Evolutionary conservation across 768 basidiomycete species (phyloP), one percentile per base, ranked within the genome.

Genomic region (Boletellus ananas): DNA sequence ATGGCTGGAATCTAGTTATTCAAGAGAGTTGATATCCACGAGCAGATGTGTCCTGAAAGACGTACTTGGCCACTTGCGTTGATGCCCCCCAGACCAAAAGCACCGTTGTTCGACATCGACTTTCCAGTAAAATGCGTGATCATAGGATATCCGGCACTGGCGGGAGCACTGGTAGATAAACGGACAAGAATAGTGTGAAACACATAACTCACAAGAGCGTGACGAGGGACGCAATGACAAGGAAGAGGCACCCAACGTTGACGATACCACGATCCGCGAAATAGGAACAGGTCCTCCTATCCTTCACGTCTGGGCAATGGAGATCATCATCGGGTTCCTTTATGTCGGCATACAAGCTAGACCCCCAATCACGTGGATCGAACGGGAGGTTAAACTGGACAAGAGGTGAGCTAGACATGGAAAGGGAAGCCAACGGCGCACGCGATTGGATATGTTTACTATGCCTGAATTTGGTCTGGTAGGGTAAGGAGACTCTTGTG

Each of bases 21-120:
- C 12, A 10, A 20, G 40, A 27, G 14, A 34, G 49, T 40, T 51
- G 14, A 43, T 44, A 10, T 16, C 1, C 11, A 21, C 0, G n/a
- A 23, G 38, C 16, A 33, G 8, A 44, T 10, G 27, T 12, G 16
- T 21, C 14, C 27, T 38, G 25, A 47, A 37, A 11, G 11, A 55
- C 49, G 69, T 73, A 74, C 84, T 70, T 91, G 89, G 18, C 90
- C 89, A 13, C 75, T 79, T 12, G 78, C 77, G 60, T 90, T 90
- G 49, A 83, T 84, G 9, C 88, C 88, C 16, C 88, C 87, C 20
- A 89, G 59, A 63, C 85, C 85, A 57, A 70, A 76, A 1, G 65
- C 77, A 25, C 74, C 75, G 8, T 70, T 61, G n/a, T 62, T 72
- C 13, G 70, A 67, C 33, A 62, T 43, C 4, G 40, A 21, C 5